Conservation (phyloP, 2,329 filamentous ascomycete genomes). For the Lecanosticta acicola region DNA sequence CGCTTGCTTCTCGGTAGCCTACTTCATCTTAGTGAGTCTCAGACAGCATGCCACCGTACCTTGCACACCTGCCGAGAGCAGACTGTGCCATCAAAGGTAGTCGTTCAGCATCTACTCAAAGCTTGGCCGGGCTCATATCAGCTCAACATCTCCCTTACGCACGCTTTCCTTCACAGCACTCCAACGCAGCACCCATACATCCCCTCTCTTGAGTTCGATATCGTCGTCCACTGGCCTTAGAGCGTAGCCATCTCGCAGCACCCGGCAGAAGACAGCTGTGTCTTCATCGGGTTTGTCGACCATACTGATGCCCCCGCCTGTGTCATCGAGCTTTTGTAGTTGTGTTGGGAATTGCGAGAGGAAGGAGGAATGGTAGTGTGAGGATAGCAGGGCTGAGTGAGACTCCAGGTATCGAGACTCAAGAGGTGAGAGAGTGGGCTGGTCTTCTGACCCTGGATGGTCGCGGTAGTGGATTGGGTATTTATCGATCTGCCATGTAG, state of each 20-base stretch:
- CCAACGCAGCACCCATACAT: constrained; percentile 55
- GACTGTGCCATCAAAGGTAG: too few relatives aligned
- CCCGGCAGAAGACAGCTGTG: constrained; percentile 75
- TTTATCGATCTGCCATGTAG: constrained; percentile 64
- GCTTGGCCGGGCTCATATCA: too few relatives aligned
- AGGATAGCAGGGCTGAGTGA: constrained; percentile 77
- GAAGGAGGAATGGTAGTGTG: constrained; percentile 82
- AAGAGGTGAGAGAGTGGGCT: constrained; percentile 57
- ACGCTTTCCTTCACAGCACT: constrained; percentile 58
- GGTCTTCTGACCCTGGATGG: constrained; percentile 27
- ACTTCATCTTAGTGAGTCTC: too few relatives aligned
- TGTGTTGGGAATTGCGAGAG: constrained; percentile 71
- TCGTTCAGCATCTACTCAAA: too few relatives aligned
- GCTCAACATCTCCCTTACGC: constrained; percentile 68
- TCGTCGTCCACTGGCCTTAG: constrained; percentile 49
- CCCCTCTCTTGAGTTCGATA: constrained; percentile 44
- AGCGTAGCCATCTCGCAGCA: constrained; percentile 58
- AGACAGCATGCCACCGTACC: too few relatives aligned
- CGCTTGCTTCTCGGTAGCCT: too few relatives aligned
- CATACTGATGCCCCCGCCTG: constrained; percentile 85
- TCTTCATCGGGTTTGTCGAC: constrained; percentile 80
- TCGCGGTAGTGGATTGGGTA: constrained; percentile 68
- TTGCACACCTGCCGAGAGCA: too few relatives aligned
- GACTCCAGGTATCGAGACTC: constrained; percentile 78
- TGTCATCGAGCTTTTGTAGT: constrained; percentile 83